phyloP scores from a whole-genome alignment of 2,329 filamentous ascomycete species.

The Pestalotiopsis sp. region DNA sequence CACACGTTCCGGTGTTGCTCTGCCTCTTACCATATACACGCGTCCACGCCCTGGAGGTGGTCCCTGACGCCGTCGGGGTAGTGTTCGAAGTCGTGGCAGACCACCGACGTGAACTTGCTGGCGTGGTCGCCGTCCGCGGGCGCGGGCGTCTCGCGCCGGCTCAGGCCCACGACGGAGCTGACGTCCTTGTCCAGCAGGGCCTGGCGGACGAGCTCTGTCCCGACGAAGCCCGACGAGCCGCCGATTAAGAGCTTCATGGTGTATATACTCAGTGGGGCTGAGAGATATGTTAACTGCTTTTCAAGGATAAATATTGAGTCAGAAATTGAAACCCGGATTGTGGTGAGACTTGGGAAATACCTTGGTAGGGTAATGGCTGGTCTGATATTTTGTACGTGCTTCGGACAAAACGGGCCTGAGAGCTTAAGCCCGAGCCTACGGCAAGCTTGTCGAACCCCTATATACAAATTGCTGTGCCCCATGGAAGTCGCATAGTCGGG shows the following conservation, averaged over 20 bases:
- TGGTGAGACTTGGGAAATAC: no score
- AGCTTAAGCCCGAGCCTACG: neutral
- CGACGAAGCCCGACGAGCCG: conserved; percentile 46
- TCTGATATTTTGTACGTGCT: neutral
- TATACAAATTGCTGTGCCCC: neutral
- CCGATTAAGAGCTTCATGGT: conserved; percentile 47
- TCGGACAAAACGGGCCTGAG: neutral
- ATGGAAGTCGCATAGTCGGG: neutral
- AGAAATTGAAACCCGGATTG: neutral
- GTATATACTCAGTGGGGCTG: neutral
- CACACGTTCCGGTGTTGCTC: neutral
- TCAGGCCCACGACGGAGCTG: conserved; percentile 42
- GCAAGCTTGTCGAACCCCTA: no score
- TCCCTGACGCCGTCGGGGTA: conserved; percentile 42
- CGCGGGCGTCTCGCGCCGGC: conserved; percentile 35
- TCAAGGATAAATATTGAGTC: neutral
- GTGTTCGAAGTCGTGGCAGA: conserved; percentile 40
- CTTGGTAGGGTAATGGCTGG: neutral
- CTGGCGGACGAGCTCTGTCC: conserved; percentile 45
- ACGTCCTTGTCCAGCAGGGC: conserved; percentile 37
- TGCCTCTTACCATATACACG: conserved; percentile 32
- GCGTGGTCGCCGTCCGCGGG: conserved; percentile 23
- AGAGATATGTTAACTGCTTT: neutral
- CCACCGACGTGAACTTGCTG: conserved; percentile 41
- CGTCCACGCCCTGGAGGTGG: conserved; percentile 41